Evolutionary conservation across 768 basidiomycete genomes (phyloP), one percentile per base, ranked within the genome.

Genomic region (Trametes villosa): DNA sequence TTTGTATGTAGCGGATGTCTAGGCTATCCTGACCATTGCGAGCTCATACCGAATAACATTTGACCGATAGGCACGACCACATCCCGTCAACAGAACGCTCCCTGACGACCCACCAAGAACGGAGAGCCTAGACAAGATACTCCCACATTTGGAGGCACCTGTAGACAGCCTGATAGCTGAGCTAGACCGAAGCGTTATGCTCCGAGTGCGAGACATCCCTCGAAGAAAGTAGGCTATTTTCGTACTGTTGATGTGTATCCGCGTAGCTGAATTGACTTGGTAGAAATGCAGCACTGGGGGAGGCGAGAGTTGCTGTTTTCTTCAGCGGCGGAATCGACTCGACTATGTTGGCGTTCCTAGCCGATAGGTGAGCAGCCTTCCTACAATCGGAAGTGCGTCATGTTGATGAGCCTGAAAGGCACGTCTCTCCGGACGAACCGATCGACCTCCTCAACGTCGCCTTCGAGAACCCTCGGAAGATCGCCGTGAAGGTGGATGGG

Each of bases 261-360:
- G 33, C 11, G 4, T 7, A 18, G 17, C 30, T 6, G 22, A 12
- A 33, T 20, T 20, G 8, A 1, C 27, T 13, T n/a, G 57, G 4
- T 26, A 75, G 75, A 17, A 64, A 60, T 13, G 60, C 59, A 3
- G 55, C n/a, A n/a, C n/a, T 68, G 52, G 78, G 78, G 8, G 72
- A 77, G 50, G 79, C 88, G 4, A 81, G 88, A 52, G 79, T 97
- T 3, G 94, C 90, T 2, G 81, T 99, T 9, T 81, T 99, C 9
- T 99, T 98, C 73, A 96, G 94, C 36, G 97, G 97, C 30, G 97
- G 97, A 0, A 93, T 99, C 44, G 97, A 99, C 71, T 98, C 89
- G 12, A 89, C 96, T 0, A 77, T 92, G 40, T 68, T 98, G 8
- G 86, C 96, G 0, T 88, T 84, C 68, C 78, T 99, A 6, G 91